These are phyloP conservation scores for Sporothrix brunneoviolacea DNA, from an alignment of 2,329 filamentous ascomycete genomes.

Conservation along the genomic window DNA sequence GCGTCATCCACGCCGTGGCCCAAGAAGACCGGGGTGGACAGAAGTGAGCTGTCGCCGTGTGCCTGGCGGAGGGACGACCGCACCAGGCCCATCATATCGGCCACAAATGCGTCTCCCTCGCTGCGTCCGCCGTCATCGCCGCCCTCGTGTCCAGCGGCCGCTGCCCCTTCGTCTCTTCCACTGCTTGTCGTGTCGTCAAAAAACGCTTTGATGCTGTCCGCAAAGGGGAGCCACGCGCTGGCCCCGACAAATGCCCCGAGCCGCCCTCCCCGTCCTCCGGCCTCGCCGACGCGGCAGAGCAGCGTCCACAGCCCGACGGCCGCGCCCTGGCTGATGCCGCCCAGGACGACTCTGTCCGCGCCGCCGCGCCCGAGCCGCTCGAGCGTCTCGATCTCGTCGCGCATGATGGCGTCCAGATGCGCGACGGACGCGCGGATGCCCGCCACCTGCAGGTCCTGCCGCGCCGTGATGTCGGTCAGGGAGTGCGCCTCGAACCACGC, in stretches of 20 bases:
- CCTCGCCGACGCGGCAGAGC: slow-evolving; percentile 20
- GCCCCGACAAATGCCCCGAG: slow-evolving; percentile 8
- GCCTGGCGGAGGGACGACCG: not conserved
- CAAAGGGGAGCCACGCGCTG: slow-evolving; percentile 15
- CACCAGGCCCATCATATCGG: not conserved
- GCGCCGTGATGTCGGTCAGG: slow-evolving; percentile 30
- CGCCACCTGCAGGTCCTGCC: slow-evolving; percentile 35
- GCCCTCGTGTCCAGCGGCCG: not conserved
- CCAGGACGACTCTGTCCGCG: too few relatives aligned
- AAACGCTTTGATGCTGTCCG: not conserved
- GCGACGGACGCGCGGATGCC: slow-evolving; percentile 34
- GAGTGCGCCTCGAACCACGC: slow-evolving; percentile 47
- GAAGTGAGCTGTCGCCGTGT: not conserved
- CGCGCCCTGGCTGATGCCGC: slow-evolving; percentile 41
- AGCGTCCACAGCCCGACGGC: slow-evolving; percentile 32
- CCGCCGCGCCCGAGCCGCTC: too few relatives aligned
- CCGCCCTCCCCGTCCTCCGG: slow-evolving; percentile 7
- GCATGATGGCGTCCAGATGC: slow-evolving; percentile 27
- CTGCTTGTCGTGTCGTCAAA: too few relatives aligned
- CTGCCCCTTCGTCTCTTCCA: too few relatives aligned
- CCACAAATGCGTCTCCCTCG: not conserved
- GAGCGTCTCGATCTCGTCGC: slow-evolving; percentile 25
- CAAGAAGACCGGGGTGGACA: slow-evolving; percentile 10
- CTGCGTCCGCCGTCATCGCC: not conserved
- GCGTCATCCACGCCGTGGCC: slow-evolving; percentile 15